Evolutionary conservation across 108 stramenopile genomes (phyloP), one percentile per base, ranked within the genome.

Genomic region (Nannochloropsis salina): DNA sequence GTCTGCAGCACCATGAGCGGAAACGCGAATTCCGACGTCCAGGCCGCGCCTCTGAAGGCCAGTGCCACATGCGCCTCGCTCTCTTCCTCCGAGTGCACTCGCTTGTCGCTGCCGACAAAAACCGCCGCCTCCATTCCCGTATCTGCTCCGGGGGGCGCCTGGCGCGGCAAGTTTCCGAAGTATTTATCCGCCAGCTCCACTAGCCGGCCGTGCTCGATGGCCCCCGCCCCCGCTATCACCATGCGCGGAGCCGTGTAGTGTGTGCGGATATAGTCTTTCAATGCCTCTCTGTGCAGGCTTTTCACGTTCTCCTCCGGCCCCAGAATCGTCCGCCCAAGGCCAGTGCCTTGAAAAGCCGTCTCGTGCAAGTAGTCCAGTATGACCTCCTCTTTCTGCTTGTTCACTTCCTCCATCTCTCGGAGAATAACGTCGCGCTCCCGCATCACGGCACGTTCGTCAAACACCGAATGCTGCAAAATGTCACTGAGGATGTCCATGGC

Each of bases 241-340:
- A 99, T 97, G 2, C 95, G 92, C 2, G 95, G 96, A n/a, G 98
- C 98, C 15, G 97, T 95, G 93, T 99, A 99, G 90, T 99, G 98
- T 8, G 97, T 97, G 42, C 95, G 90, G 84, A 97, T 95, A 92
- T 97, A 98, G 86, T 93, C 91, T 42, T 90, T 85, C 80, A 99
- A 90, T 84, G 98, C 96, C 42, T 93, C 89, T 43, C 94, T 92
- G n/a, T 91, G 92, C 87, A 99, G 88, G 42, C 86, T 90, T 9
- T 88, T 91, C 84, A 99, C 96, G 90, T 99, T 99, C 89, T 93
- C 92, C 80, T 95, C 95, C 40, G 96, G 93, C 31, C 99, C 99
- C 45, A 99, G 90, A 86, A 99, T 99, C 44, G 99, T 99, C 40
- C 97, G 89, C 44, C 98, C 99, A 82, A 99, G 92, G 43, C 96